Evolutionary conservation across 2,329 filamentous ascomycete species (phyloP).

Genomic region (Sclerotinia glacialis): DNA sequence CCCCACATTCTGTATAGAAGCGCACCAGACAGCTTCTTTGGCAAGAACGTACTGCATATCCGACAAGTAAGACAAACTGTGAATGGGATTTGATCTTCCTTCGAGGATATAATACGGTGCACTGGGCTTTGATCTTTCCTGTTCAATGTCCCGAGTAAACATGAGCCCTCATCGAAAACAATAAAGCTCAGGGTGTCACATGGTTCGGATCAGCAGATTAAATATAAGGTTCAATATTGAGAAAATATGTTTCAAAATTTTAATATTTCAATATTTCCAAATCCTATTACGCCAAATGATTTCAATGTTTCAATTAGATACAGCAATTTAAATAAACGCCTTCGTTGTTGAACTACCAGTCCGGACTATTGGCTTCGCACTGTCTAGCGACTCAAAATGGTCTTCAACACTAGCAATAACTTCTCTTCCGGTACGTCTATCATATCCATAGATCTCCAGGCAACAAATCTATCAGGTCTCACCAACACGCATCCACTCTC

Average conservation of each 20-base stretch:
- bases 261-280: no score
- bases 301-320: no score
- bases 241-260: no score
- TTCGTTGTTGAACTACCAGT: no score
- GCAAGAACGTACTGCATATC: not conserved
- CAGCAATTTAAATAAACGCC: no score
- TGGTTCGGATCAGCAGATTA: no score
- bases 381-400: not conserved
- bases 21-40: constrained; percentile 12
- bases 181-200: no score
- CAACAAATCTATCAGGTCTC: constrained; percentile 28
- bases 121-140: not conserved
- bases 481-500: constrained; percentile 27
- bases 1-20: constrained; percentile 8
- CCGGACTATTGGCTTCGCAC: no score
- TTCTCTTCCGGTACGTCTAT: constrained; percentile 4
- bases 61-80: not conserved
- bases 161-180: not conserved
- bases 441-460: constrained; percentile 23
- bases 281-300: not conserved
- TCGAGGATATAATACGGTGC: not conserved
- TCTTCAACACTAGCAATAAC: not conserved
- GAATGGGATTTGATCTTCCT: constrained; percentile 1
- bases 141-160: not conserved
- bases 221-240: no score